Evolutionary conservation across 2,329 filamentous ascomycete species (phyloP).

Genomic region (Hypoxylon sp.): DNA sequence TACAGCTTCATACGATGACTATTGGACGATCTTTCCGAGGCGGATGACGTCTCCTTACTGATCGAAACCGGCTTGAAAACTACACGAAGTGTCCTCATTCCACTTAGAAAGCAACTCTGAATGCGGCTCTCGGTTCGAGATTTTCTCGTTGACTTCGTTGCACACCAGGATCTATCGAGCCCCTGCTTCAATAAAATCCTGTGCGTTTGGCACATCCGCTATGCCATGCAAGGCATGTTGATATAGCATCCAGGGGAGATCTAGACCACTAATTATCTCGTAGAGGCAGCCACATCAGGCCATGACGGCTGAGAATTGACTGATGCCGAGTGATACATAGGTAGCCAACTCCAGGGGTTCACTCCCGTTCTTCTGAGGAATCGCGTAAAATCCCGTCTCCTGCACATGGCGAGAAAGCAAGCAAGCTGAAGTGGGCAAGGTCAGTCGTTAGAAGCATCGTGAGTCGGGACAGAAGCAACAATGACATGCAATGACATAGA

Average conservation of each 20-base stretch:
- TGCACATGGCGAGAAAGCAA: constrained; percentile 10
- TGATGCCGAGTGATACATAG: constrained; percentile 24
- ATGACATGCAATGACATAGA: constrained; percentile 37
- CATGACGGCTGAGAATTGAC: constrained; percentile 42
- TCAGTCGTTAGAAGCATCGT: constrained; percentile 20
- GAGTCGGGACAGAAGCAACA: constrained; percentile 27
- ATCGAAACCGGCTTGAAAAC: neutral
- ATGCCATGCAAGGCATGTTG: constrained; percentile 33
- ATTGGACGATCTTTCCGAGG: neutral
- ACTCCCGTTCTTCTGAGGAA: constrained; percentile 17
- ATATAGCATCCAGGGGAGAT: constrained; percentile 31
- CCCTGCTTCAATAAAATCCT: constrained; percentile 23
- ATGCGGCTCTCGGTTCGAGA: constrained; percentile 27
- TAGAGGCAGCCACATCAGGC: constrained; percentile 51
- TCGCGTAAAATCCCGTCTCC: constrained; percentile 12
- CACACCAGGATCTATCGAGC: constrained; percentile 13
- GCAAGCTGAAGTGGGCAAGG: neutral
- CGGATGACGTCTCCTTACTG: neutral
- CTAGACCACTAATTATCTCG: constrained; percentile 42
- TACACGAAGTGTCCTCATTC: constrained; percentile 1
- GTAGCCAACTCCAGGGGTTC: constrained; percentile 23
- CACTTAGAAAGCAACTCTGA: constrained; percentile 19
- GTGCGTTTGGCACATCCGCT: constrained; percentile 28
- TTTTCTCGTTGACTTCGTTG: constrained; percentile 6
- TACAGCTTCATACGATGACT: neutral